Evolutionary conservation across 192 early-diverging fungal species (phyloP), one percentile per base, ranked within the genome.

Genomic region (Thamnidium elegans): DNA sequence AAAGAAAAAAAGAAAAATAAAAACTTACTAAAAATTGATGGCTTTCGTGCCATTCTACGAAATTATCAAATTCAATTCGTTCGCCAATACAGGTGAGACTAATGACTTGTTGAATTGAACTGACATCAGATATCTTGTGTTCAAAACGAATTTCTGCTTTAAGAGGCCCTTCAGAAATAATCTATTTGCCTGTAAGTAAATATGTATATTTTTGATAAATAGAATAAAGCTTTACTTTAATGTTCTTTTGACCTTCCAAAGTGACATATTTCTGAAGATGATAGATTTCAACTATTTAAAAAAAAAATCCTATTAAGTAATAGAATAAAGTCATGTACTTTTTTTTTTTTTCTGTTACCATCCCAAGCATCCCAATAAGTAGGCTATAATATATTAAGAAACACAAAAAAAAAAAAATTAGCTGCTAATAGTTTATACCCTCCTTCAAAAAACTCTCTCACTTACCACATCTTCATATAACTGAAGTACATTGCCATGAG

Each of bases 41-140:
- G 71, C 81, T 91, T 72, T 99, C 97, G 62, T 95, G 74, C 97
- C 97, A 99, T 54, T 93, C 86, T 20, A 95, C 91, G 15, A 83
- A 75, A 59, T 79, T 95, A 26, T 89, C 89, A 84, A 98, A 99
- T 61, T 95, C 94, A 42, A 98, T 62, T 8, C 84, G 75, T 42
- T 74, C 74, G 30, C 90, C 90, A 15, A 69, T 64, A 1, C 92
- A 89, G 13, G 76, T 82, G n/a, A 99, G 72, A 48, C 88, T 88
- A 56, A 98, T 91, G 20, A 69, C 81, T 77, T 98, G 95, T 20
- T 66, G 69, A 1, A 97, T 72, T 21, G 61, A 79, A 77, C 92
- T 94, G 3, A 62, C 73, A n/a, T 81, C 54, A 31, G 89, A 80
- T 5, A 98, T 54, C 10, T 80, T 73, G 26, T 89, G 79, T 55